A percentile compares a stretch with the other conserved stretches of the same genome.
Conservation (phyloP, 345 rosid genomes). For the Xanthoceras sorbifolium region DNA sequence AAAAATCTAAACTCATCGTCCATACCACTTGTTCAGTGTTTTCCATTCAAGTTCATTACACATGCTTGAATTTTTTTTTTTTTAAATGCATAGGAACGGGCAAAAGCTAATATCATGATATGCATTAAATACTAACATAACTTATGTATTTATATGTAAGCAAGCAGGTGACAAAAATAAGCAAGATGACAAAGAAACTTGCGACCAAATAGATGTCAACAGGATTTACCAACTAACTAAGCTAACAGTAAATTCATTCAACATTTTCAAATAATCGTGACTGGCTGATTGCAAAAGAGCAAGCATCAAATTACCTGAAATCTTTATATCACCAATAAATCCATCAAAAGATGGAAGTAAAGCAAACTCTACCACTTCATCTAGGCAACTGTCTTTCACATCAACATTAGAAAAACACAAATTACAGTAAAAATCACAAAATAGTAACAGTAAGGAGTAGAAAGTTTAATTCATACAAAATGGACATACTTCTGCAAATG, state of each 20-base stretch:
- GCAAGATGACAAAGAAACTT: constrained; percentile 7
- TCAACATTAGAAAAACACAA: constrained; percentile 16
- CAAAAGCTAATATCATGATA: neutral
- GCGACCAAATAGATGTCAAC: neutral
- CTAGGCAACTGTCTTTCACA: constrained; percentile 71
- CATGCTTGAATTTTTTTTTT: neutral
- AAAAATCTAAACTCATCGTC: neutral
- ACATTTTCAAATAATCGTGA: neutral
- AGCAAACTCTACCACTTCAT: constrained; percentile 79
- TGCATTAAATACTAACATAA: neutral
- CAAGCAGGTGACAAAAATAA: neutral
- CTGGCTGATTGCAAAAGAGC: neutral
- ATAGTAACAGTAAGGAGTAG: constrained; percentile 1
- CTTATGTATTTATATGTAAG: neutral
- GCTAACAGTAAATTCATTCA: neutral
- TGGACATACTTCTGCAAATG: constrained; percentile 69
- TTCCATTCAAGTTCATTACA: neutral
- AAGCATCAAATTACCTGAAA: constrained; percentile 54
- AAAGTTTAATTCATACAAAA: constrained; percentile 17
- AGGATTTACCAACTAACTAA: neutral
- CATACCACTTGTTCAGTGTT: neutral
- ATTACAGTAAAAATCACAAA: neutral
- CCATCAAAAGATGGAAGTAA: constrained; percentile 66
- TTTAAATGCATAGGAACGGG: neutral
- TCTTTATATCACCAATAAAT: constrained; percentile 45